Base-by-base conservation (phyloP, 768 basidiomycete species). In the Leucocoprinus sp. region DNA sequence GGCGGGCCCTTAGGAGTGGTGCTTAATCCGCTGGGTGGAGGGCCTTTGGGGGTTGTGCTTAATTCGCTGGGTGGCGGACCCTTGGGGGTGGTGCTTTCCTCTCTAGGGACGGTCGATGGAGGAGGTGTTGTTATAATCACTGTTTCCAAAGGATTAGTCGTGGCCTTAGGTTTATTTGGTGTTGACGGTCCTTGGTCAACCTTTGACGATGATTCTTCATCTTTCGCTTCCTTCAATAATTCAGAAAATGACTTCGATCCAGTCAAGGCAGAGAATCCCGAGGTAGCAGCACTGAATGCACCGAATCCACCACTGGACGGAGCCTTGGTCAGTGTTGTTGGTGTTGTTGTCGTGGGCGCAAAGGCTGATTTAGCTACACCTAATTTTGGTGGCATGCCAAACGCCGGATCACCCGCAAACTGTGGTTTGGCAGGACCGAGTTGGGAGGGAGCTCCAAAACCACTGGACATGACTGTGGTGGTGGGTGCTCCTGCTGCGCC, bases 181-280 rank as follows among this genome's bases (percentile, higher is more conserved):
- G 46, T 48, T 4, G 46, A 19, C 2, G 38, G 38, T 31, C 8
- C 29, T n/a, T n/a, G 19, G 12, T 11, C 11, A 6, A 6, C 15
- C 17, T 42, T 47, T 3, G 34, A 8, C 8, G 42, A 41, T 31
- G 29, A 50, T 5, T 58, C 51, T 26, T 55, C 64, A 43, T 58
- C 55, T 19, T 48, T 37, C 17, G 60, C 57, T 15, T 56, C 56
- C 56, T 77, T 74, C 47, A 85, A 61, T 37, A 86, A 55, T 22
- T 85, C 79, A n/a, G 61, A 50, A 37, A 64, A 89, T 0, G 84
- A 75, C 27, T 65, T 63, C 1, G 64, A 60, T 0, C 63, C 66
- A 5, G 68, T 53, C 42, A 69, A 63, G 12, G 69, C 62, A 3
- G 64, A 60, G 48, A 82, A 77, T 1, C 69, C 66, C 33, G 60